Evolutionary conservation across 2,329 filamentous ascomycete species (phyloP), one percentile per base, ranked within the genome.

Genomic region (Cladosporium sp.): DNA sequence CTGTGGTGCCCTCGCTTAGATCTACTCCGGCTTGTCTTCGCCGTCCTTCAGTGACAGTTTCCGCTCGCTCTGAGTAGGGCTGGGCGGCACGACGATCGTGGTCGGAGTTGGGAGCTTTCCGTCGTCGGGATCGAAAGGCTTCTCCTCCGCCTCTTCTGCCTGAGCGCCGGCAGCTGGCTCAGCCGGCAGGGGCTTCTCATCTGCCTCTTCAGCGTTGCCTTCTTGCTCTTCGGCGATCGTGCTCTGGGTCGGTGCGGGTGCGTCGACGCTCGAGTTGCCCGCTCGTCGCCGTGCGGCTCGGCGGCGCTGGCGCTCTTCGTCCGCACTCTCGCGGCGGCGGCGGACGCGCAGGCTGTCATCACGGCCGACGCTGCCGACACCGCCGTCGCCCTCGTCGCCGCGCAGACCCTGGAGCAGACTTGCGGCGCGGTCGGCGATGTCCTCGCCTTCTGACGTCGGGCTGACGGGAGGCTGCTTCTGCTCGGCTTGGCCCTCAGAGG

Each of bases 391-490:
- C 22, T 68, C 81, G 40, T 82, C 82, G 40, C 83, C 78, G 54
- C 89, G 82, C 70, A 96, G 85, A 43, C 89, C 89, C 65, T 95
- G 87, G 31, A 97, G 75, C 68, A 96, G 75, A 58, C 85, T 82
- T 1, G 89, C 89, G 2, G 92, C 91, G 49, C 90, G 82, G 61
- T 91, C 86, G 3, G 89, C 91, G 28, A 97, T 83, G 58, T 95
- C 89, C 68, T 91, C 78, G 40, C 76, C 74, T 52, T 80, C 77
- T 52, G 59, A 63, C 5, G 69, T 59, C 22, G 65, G 28, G 32
- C 35, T 42, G 3, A 28, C 43, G 9, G 50, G 40, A 22, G 43
- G 16, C 13, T 32, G 13, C 8, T n/a, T n/a, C 3, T 43, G 34
- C 38, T 56, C 56, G 18, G 46, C 51, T 22, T 42, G 28, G 9